These are phyloP conservation scores for Podospora didyma DNA, from an alignment of 495 filamentous ascomycete species.

Conservation along the genomic window DNA sequence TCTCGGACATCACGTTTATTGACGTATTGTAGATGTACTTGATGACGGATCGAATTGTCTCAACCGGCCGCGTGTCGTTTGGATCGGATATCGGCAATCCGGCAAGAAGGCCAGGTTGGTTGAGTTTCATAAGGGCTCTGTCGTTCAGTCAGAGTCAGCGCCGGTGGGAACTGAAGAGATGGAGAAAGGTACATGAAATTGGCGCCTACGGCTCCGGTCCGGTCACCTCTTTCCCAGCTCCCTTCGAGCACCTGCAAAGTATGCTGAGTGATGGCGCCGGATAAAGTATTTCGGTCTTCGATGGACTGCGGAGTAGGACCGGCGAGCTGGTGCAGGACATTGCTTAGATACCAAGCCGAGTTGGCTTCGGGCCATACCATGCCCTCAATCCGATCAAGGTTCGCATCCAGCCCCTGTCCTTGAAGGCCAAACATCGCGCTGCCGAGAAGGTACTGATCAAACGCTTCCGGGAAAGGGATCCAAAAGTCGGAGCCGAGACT, in stretches of 20 bases:
- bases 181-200: slow-evolving; percentile 26
- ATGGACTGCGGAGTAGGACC: slow-evolving; percentile 3
- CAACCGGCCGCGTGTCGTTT: slow-evolving; percentile 8
- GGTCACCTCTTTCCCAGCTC: slow-evolving; percentile 15
- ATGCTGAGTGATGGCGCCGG: slow-evolving; percentile 15
- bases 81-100: background rate
- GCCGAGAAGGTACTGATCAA: slow-evolving; percentile 17
- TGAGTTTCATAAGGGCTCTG: slow-evolving; percentile 27
- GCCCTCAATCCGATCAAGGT: slow-evolving; percentile 16
- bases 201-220: slow-evolving; percentile 21
- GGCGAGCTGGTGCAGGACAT: slow-evolving; percentile 19
- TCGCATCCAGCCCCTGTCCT: slow-evolving; percentile 10
- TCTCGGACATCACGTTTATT: background rate
- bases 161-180: background rate
- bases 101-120: slow-evolving; percentile 18
- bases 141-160: slow-evolving; percentile 8
- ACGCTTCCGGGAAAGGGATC: slow-evolving; percentile 23
- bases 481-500: slow-evolving; percentile 8
- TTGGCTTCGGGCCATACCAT: slow-evolving; percentile 25
- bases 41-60: slow-evolving; percentile 18
- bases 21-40: slow-evolving; percentile 16
- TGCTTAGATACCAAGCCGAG: slow-evolving; percentile 23
- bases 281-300: slow-evolving; percentile 12
- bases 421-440: slow-evolving; percentile 7
- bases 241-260: slow-evolving; percentile 5